Base-by-base conservation (phyloP, 2,329 filamentous ascomycete species). In the Lachnellula subtilissima region DNA sequence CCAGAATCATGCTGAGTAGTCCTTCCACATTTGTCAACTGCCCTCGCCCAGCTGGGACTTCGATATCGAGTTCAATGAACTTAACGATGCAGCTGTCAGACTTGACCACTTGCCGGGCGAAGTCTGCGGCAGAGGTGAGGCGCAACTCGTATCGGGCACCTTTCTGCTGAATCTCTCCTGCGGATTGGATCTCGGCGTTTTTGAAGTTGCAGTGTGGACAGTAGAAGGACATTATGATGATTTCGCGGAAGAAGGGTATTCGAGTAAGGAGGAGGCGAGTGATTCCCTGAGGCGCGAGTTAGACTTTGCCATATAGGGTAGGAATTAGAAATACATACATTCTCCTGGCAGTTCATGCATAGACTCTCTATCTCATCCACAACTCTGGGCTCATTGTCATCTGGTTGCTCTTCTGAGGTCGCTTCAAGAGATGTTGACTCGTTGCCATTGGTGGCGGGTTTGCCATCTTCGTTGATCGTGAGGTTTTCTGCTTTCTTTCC, bases 171-270 rank as follows among this genome's bases (percentile, higher is more conserved):
- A 97, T 93, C 65, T 91, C 84, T 59, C 91, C 91, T 28, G 94
- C 94, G 8, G 92, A 86, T 71, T 97, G 93, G 65, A 99, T 88
- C 67, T 97, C 93, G 72, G 92, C 92, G 77, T 97, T 96, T 63
- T 88, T 85, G 74, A 93, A 87, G 70, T 85, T 78, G 76, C 94
- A 99, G 74, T 97, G 84, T 5, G 90, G 85, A 78, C 94, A 99
- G 63, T 84, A 83, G 74, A 99, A 99, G 60, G 93, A 97, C 86
- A 97, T 96, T 73, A 99, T 84, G 67, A 99, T 91, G 61, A 99
- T 86, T 73, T 99, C 93, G 76, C 91, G 91, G 79, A 99, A 99
- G 80, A 91, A 97, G 15, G 94, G 94, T 54, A 99, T 97, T 62
- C 85, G 85, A 15, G 95, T 96, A 53, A 99, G 84, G 45, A 99